Conservation (phyloP, 2,329 filamentous ascomycete genomes). For the Venturia asperata region DNA sequence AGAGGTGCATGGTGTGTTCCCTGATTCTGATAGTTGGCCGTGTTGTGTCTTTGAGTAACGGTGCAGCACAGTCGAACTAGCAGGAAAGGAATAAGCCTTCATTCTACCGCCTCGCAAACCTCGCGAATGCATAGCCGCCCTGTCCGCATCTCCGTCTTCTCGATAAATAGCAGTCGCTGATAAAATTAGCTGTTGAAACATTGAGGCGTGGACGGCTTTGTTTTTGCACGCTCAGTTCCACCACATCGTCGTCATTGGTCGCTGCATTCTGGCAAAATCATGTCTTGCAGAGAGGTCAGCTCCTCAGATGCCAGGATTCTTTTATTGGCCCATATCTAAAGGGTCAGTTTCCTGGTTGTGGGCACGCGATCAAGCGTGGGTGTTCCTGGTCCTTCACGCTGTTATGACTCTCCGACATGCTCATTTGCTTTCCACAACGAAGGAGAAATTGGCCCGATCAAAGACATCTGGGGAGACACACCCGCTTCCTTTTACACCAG, state of each 20-base stretch:
- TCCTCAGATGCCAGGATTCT: not conserved
- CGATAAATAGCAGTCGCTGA: no score
- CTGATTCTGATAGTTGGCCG: not conserved
- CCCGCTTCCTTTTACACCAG: not conserved
- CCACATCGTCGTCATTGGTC: not conserved
- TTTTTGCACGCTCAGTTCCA: not conserved
- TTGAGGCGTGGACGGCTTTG: not conserved
- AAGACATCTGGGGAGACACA: not conserved
- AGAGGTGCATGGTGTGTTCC: not conserved
- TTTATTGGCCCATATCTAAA: not conserved
- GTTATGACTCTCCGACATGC: not conserved
- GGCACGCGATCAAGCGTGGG: not conserved
- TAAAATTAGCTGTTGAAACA: not conserved
- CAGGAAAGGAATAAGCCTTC: not conserved
- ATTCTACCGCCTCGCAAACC: not conserved
- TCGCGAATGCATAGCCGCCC: not conserved
- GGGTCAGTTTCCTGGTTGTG: not conserved
- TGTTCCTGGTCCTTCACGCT: not conserved
- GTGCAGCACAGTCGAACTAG: not conserved
- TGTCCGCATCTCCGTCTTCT: not conserved
- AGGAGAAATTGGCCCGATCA: not conserved
- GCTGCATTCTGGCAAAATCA: not conserved
- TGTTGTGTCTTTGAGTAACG: conserved; percentile 1
- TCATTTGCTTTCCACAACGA: not conserved
- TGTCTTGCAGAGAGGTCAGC: not conserved